Conservation (phyloP, 345 rosid genomes). For the Bretschneidera sinensis region DNA sequence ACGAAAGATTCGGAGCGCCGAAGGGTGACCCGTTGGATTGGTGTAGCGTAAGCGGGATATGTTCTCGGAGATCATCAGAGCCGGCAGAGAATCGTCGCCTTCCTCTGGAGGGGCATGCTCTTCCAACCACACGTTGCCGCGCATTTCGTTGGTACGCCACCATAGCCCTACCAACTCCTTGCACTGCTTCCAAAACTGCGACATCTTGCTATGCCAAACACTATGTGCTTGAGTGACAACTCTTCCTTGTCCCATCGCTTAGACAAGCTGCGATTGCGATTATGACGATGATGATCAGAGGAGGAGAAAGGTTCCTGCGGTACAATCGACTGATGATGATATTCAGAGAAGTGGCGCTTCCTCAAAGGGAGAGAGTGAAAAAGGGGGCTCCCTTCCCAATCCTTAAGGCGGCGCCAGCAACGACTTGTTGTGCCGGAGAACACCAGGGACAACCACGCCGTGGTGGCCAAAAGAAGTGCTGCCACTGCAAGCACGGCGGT, state of each 20-base stretch:
- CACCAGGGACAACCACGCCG: conserved; percentile 83
- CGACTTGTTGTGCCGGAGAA: conserved; percentile 58
- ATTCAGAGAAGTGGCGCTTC: conserved; percentile 3
- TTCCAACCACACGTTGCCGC: conserved; percentile 89
- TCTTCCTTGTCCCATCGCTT: conserved; percentile 21
- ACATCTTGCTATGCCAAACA: conserved; percentile 93
- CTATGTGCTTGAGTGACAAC: conserved; percentile 41
- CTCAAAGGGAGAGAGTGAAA: conserved; percentile 10
- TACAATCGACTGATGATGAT: not conserved
- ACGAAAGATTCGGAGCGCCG: conserved; percentile 87
- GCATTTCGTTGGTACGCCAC: conserved; percentile 73
- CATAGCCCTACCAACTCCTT: conserved; percentile 79
- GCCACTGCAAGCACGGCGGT: conserved; percentile 49
- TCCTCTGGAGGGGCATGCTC: conserved; percentile 40
- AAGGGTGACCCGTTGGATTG: conserved; percentile 87
- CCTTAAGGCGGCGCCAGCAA: conserved; percentile 46
- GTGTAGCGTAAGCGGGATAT: conserved; percentile 87
- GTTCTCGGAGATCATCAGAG: conserved; percentile 73
- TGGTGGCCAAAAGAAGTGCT: conserved; percentile 59
- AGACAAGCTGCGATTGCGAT: conserved; percentile 38
- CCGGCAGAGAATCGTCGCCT: conserved; percentile 60
- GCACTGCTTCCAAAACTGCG: conserved; percentile 72
- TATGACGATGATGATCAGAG: conserved; percentile 14
- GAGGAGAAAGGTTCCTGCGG: conserved; percentile 18
- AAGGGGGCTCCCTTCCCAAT: conserved; percentile 44